A percentile compares a stretch with the other conserved stretches of the same genome.
These are phyloP conservation scores for Coemansia sp. DNA, from an alignment of 192 early-diverging fungal species.

Conservation along the genomic window DNA sequence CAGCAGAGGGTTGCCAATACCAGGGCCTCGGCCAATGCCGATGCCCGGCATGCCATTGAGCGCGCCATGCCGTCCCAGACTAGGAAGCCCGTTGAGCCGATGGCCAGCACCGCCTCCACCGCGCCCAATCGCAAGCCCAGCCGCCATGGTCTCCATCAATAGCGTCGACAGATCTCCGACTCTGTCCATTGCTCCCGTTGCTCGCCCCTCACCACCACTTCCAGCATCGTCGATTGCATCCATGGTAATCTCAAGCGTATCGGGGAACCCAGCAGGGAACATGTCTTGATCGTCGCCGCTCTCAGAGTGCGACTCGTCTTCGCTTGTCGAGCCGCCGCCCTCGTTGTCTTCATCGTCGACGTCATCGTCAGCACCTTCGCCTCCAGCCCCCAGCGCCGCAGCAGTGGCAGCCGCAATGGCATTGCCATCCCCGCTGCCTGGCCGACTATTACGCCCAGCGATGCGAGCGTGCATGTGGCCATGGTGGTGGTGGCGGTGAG, in stretches of 20 bases:
- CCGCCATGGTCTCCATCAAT: conserved; percentile 33
- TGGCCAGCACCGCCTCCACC: conserved; percentile 10
- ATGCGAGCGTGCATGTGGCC: not conserved
- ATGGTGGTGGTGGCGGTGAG: conserved; percentile 12
- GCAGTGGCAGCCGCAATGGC: not conserved
- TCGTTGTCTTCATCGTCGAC: conserved; percentile 14
- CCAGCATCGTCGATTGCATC: conserved; percentile 39
- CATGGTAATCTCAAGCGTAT: conserved; percentile 48
- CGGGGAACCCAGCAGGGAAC: conserved; percentile 34
- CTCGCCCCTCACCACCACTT: not conserved
- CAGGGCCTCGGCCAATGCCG: conserved; percentile 5
- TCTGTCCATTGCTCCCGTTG: not conserved
- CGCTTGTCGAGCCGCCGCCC: conserved; percentile 11
- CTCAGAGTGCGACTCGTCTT: conserved; percentile 23
- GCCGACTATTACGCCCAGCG: conserved; percentile 17
- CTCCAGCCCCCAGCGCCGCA: conserved; percentile 14
- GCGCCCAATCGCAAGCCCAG: conserved; percentile 6
- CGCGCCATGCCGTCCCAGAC: conserved; percentile 11
- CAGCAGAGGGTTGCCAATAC: not conserved
- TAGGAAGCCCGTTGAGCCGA: conserved; percentile 10
- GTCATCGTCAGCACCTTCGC: conserved; percentile 10
- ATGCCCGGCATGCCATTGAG: conserved; percentile 28
- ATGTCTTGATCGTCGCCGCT: conserved; percentile 39
- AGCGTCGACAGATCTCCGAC: conserved; percentile 22
- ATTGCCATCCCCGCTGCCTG: conserved; percentile 10